Conservation (phyloP, 1,284 basidiomycete species). For the Rhizoctonia solani region DNA sequence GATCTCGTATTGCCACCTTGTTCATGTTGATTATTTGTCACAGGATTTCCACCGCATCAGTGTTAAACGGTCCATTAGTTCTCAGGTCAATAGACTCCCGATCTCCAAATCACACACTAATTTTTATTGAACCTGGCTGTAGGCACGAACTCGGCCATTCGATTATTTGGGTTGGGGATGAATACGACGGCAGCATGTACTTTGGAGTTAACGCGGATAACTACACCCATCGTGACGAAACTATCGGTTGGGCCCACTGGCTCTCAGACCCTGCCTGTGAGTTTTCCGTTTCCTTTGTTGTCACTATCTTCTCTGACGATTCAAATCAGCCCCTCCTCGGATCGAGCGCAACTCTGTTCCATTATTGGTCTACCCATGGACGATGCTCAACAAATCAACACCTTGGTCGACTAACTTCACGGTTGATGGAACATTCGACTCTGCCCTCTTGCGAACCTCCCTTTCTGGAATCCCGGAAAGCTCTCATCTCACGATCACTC, state of each 20-base stretch:
- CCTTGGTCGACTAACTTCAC: conserved; percentile 64
- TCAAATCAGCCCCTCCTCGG: conserved; percentile 41
- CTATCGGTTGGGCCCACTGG: conserved; percentile 74
- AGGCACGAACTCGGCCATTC: conserved; percentile 81
- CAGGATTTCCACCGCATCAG: conserved; percentile 78
- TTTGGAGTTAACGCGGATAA: conserved; percentile 71
- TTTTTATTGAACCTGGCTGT: not conserved
- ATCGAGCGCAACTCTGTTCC: conserved; percentile 77
- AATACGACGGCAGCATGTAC: conserved; percentile 84
- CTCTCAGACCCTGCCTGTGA: conserved; percentile 51
- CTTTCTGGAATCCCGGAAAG: conserved; percentile 70
- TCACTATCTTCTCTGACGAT: not conserved
- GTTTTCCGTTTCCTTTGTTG: conserved; percentile 38
- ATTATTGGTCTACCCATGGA: conserved; percentile 76
- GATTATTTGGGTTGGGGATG: conserved; percentile 79
- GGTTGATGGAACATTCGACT: conserved; percentile 67
- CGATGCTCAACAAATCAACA: conserved; percentile 62
- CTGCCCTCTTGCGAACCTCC: conserved; percentile 71
- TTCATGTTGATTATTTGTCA: not conserved
- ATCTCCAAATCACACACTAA: not conserved
- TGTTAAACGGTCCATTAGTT: conserved; percentile 76
- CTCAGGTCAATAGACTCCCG: conserved; percentile 52
- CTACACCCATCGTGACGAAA: conserved; percentile 42
- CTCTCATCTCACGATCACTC: conserved; percentile 59
- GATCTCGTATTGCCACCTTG: not conserved